phyloP scores from a whole-genome alignment of 2,329 filamentous ascomycete genomes.

The Ilyonectria robusta region DNA sequence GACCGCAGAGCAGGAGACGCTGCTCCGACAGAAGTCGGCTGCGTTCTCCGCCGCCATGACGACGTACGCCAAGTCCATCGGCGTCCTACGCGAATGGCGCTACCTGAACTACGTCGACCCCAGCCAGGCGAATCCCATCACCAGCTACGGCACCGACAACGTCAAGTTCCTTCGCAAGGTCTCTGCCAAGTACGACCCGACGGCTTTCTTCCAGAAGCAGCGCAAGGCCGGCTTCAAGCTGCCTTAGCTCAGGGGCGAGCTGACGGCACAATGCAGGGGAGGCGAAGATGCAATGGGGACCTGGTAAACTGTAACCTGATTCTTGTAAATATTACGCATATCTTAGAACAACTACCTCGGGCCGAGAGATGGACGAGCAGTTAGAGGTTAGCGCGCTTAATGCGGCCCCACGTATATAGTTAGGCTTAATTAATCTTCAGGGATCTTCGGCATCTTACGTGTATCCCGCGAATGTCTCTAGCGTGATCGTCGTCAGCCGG shows the following conservation, averaged over 20 bases:
- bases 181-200: constrained; percentile 53
- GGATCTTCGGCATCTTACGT: not conserved
- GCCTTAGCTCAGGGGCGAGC: not conserved
- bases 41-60: constrained; percentile 33
- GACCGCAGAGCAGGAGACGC: constrained; percentile 48
- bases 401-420: not conserved
- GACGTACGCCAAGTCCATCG: constrained; percentile 46
- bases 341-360: not conserved
- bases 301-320: not conserved
- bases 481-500: not conserved
- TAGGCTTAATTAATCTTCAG: not conserved
- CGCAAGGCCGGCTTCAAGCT: constrained; percentile 50
- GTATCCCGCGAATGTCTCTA: not conserved
- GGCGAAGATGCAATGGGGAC: not conserved
- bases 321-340: not conserved
- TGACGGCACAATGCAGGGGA: not conserved
- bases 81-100: constrained; percentile 51
- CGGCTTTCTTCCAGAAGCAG: constrained; percentile 53
- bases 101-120: constrained; percentile 61
- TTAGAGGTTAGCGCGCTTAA: not conserved
- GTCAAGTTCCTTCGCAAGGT: constrained; percentile 47
- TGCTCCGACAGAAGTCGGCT: constrained; percentile 35
- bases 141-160: constrained; percentile 55
- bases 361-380: not conserved
- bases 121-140: constrained; percentile 54